These are phyloP conservation scores for Schwanniomyces vanrijiae DNA, from an alignment of 805 yeast species.

Conservation along the genomic window DNA sequence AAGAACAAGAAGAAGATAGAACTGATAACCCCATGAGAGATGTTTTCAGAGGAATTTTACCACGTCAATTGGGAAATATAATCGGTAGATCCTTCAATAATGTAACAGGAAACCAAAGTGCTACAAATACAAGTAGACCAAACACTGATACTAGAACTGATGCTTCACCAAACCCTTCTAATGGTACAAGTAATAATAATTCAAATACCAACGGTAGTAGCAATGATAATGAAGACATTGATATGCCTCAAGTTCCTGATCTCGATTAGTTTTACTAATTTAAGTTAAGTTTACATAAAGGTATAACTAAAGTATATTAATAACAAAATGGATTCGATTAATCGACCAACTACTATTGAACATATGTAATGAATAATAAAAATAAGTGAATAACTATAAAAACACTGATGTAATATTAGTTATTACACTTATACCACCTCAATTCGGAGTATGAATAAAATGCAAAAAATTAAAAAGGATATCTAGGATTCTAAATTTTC, in stretches of 20 bases:
- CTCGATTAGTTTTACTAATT: slow-evolving; percentile 5
- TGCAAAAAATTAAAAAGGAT: slow-evolving; percentile 3
- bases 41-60: slow-evolving; percentile 13
- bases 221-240: slow-evolving; percentile 7
- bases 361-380: slow-evolving; percentile 6
- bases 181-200: neutral
- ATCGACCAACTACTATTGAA: slow-evolving; percentile 6
- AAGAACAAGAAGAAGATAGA: neutral
- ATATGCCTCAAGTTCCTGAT: slow-evolving; percentile 13
- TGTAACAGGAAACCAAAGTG: neutral
- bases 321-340: slow-evolving; percentile 3
- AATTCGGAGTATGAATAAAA: slow-evolving; percentile 1
- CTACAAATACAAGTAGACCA: neutral
- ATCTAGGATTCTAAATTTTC: neutral
- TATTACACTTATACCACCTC: slow-evolving; percentile 1
- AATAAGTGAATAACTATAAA: neutral
- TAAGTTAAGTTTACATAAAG: neutral
- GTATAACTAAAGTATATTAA: slow-evolving; percentile 1
- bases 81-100: slow-evolving; percentile 8
- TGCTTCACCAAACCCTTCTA: neutral
- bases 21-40: slow-evolving; percentile 9
- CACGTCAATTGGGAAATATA: slow-evolving; percentile 12
- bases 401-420: neutral
- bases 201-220: neutral
- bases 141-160: neutral